Evolutionary conservation across 306 rosid genomes (phyloP).

Genomic region (Medicago ruthenica): DNA sequence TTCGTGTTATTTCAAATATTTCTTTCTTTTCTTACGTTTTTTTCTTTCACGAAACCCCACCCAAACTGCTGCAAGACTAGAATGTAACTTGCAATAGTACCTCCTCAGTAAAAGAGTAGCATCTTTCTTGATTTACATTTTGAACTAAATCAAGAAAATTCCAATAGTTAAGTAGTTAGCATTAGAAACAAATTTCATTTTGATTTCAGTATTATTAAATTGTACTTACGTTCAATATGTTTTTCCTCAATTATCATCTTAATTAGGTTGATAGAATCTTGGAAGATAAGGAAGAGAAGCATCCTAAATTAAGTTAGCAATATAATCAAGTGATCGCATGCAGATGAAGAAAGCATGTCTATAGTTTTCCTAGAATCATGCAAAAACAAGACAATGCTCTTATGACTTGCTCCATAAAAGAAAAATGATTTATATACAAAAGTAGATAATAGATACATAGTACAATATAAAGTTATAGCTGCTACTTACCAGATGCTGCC

Average conservation of each 20-base stretch:
- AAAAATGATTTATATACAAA: too few relatives aligned
- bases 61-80: background rate
- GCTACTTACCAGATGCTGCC: constrained; percentile 83
- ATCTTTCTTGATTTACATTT: constrained; percentile 6
- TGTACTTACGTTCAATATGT: constrained; percentile 11
- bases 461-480: background rate
- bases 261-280: background rate
- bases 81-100: constrained; percentile 6
- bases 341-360: constrained; percentile 2
- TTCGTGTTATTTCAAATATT: too few relatives aligned
- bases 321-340: background rate
- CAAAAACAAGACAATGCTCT: constrained; percentile 3
- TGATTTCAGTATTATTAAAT: background rate
- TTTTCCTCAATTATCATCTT: background rate
- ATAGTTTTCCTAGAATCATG: constrained; percentile 1
- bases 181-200: background rate
- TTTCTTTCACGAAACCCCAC: background rate
- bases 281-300: constrained; percentile 15
- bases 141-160: constrained; percentile 1
- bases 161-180: background rate
- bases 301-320: background rate
- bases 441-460: too few relatives aligned
- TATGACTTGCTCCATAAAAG: background rate
- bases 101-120: background rate
- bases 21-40: constrained; percentile 1